These are phyloP conservation scores for Scheffersomyces spartinae DNA, from an alignment of 805 yeast species.

Conservation along the genomic window DNA sequence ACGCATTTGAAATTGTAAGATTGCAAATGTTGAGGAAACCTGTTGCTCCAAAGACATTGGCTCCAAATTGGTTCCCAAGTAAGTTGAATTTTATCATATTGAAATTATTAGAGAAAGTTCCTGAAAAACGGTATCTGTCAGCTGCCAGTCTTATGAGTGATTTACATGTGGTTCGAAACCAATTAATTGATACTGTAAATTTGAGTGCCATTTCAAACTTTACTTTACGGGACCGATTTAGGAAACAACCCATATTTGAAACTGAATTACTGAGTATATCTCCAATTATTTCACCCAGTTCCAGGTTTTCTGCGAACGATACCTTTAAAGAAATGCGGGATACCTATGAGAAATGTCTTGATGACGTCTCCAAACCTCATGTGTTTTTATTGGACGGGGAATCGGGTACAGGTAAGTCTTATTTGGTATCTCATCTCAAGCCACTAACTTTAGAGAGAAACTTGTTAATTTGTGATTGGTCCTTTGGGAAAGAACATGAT, in stretches of 20 bases:
- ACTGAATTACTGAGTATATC: constrained; percentile 4
- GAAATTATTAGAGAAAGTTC: constrained; percentile 30
- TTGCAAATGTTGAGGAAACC: constrained; percentile 32
- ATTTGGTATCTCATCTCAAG: constrained; percentile 27
- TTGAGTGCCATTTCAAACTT: too few species aligned
- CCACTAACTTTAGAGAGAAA: constrained; percentile 19
- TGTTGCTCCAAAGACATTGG: constrained; percentile 22
- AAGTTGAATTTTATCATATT: constrained; percentile 27
- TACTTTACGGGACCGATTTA: too few species aligned
- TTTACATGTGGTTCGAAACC: constrained; percentile 13
- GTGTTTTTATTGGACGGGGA: constrained; percentile 26
- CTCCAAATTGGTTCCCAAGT: constrained; percentile 14
- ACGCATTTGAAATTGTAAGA: constrained; percentile 24
- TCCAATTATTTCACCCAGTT: constrained; percentile 3
- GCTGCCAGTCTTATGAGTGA: constrained; percentile 24
- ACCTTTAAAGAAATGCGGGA: constrained; percentile 8
- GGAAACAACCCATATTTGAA: too few species aligned
- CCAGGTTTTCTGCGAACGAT: constrained; percentile 12
- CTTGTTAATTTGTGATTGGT: constrained; percentile 19
- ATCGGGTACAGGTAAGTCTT: constrained; percentile 36
- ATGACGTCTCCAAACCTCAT: constrained; percentile 10
- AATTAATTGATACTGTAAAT: constrained; percentile 7
- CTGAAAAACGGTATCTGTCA: constrained; percentile 25
- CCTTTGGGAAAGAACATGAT: constrained; percentile 16
- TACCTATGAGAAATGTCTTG: constrained; percentile 10